Percentiles rank a stretch among this genome's conserved stretches.
These are phyloP conservation scores for Didymella pinodella DNA, from an alignment of 2,329 filamentous ascomycete genomes.

Conservation along the genomic window DNA sequence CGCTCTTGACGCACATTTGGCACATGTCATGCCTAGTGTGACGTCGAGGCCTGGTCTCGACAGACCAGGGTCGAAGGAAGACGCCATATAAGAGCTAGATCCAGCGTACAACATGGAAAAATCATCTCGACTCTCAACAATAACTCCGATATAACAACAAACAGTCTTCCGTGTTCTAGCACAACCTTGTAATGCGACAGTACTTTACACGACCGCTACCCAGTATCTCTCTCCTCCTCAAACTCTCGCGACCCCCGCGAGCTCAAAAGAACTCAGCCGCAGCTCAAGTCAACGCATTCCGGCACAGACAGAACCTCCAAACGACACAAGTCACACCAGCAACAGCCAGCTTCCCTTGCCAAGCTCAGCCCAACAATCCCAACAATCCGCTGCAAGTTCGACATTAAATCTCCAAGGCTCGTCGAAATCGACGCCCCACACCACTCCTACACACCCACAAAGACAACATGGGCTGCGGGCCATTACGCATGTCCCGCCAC, in stretches of 20 bases:
- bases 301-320: background rate
- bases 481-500: constrained; percentile 16
- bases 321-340: background rate
- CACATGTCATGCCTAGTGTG: constrained; percentile 16
- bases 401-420: background rate
- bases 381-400: background rate
- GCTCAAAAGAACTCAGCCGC: constrained; percentile 1
- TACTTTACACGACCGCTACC: background rate
- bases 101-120: background rate
- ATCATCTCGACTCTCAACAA: background rate
- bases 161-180: background rate
- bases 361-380: background rate
- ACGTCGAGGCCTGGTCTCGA: constrained; percentile 1
- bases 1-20: constrained; percentile 5
- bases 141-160: background rate
- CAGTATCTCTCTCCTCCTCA: constrained; percentile 4
- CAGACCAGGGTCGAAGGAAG: background rate
- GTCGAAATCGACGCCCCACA: background rate
- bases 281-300: constrained; percentile 6
- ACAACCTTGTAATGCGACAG: no score
- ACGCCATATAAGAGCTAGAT: constrained; percentile 3
- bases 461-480: constrained; percentile 16
- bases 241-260: background rate
- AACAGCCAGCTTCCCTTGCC: background rate
- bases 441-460: background rate